Evolutionary conservation across 352 stramenopile genomes (phyloP), one percentile per base, ranked within the genome.

Genomic region (Globisporangium sylvaticum): DNA sequence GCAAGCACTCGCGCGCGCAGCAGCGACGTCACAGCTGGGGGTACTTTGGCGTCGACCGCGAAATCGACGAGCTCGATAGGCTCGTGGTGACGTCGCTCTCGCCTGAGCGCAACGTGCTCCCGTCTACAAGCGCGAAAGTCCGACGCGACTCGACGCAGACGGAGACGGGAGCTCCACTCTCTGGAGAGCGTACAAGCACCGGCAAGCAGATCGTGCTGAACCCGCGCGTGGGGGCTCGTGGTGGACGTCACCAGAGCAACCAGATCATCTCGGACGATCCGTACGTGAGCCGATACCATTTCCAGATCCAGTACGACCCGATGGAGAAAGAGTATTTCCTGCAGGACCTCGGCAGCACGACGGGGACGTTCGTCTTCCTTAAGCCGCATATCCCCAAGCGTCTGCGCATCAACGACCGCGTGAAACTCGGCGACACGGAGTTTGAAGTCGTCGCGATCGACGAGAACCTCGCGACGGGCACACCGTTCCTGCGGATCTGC

Each of bases 211-310:
- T 94, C 68, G 65, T 91, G 63, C 72, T 94, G 27, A 73, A 88
- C 25, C 85, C 85, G 24, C 76, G 75, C 54, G 79, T 87, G 29
- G 84, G 85, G 8, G 87, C 85, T 7, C 69, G 66, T 8, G 87
- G 87, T 39, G 87, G 87, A 34, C 87, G 87, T 18, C 84, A 94
- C 64, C 72, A 84, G 34, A 90, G 75, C 73, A 95, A 94, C 67
- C 84, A 94, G 64, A 94, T 95, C 69, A 89, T 95, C 60, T 87
- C 90, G 42, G 81, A 95, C 70, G 87, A 95, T 57, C 83, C 82
- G 67, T 92, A 87, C 70, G 87, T 95, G 68, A 93, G 84, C 32
- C 85, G 87, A 5, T 85, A 82, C 57, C 87, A 95, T 58, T 95
- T 95, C 66, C 76, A 81, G 62, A 89, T 95, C 64, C 74, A 79